Conservation (phyloP, 345 rosid genomes). For the Euphorbia pulcherrima region DNA sequence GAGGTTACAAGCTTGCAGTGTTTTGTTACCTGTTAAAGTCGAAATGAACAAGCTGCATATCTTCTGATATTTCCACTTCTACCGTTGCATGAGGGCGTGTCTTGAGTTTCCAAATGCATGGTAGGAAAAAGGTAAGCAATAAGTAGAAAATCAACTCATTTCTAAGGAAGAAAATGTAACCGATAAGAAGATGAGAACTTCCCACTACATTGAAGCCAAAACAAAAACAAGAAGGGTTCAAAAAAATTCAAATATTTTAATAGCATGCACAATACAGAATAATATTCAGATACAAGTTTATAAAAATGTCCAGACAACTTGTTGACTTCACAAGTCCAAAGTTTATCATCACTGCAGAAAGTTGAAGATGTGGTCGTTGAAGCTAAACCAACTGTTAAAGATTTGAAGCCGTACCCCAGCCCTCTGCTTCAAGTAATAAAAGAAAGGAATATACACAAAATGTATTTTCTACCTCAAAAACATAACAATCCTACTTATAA, state of each 20-base stretch:
- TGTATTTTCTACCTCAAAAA: no score
- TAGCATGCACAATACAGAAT: not conserved
- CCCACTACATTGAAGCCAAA: not conserved
- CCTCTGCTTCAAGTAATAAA: not conserved
- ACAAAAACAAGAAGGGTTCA: not conserved
- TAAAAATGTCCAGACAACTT: not conserved
- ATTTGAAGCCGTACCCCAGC: no score
- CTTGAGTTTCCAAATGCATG: conserved; percentile 34
- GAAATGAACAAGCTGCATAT: conserved; percentile 98
- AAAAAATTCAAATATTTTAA: not conserved
- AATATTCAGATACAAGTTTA: not conserved
- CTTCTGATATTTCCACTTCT: conserved; percentile 99
- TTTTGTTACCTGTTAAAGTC: conserved; percentile 83
- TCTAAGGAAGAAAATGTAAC: not conserved
- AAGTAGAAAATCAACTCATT: conserved; percentile 11
- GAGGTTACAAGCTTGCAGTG: conserved; percentile 2
- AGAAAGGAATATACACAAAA: no score
- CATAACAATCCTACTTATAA: no score
- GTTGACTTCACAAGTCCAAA: not conserved
- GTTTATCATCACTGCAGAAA: not conserved
- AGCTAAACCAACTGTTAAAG: not conserved
- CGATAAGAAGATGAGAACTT: not conserved
- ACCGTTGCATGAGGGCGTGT: conserved; percentile 99
- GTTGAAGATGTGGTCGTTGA: not conserved
- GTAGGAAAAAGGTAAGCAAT: conserved; percentile 9